Base-by-base conservation (phyloP, 208 protist genomes). In the Phytomonas francai region DNA sequence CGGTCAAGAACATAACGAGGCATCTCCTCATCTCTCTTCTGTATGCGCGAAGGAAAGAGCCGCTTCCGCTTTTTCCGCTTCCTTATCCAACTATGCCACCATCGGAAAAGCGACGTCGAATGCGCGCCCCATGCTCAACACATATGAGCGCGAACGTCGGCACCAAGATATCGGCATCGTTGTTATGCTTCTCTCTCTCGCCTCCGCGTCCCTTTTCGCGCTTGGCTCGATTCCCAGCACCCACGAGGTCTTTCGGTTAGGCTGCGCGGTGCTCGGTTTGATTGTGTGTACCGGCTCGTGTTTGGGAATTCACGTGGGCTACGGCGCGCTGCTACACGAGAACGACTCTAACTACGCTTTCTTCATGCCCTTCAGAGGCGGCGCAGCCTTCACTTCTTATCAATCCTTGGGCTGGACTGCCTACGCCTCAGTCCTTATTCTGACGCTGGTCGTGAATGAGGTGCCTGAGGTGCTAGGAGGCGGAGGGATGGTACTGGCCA, bases 311-410 rank as follows among this genome's bases (percentile, higher is more conserved):
- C 85, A 94, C 74, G 80, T 76, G 5, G 79, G 82, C 28, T 94
- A 94, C 78, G 88, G 88, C 32, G 49, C 71, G n/a, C 19, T 91
- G 2, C 32, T 83, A 8, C 72, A 91, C 54, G 63, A 75, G 22
- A 11, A 70, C 28, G 76, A 68, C 33, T 72, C 77, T 59, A 57
- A 28, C 16, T 94, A 84, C 69, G 65, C 70, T 29, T 68, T 77
- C 28, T 91, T 91, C 59, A 91, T 92, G 84, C 88, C 85, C 19
- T 94, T 94, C 78, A 70, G 76, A 54, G 88, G 88, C 30, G 88
- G 85, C 3, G 60, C 77, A 42, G 70, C 74, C 12, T 94, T 88
- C 65, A 74, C 91, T 42, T 62, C 74, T 5, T 71, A 80, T 34
- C 88, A 94, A 68, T 77, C 84, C 32, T 67, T 70, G 0, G 88